These are phyloP conservation scores for Carex cristatella DNA, from an alignment of 176 grass and related monocot species.

Conservation along the genomic window DNA sequence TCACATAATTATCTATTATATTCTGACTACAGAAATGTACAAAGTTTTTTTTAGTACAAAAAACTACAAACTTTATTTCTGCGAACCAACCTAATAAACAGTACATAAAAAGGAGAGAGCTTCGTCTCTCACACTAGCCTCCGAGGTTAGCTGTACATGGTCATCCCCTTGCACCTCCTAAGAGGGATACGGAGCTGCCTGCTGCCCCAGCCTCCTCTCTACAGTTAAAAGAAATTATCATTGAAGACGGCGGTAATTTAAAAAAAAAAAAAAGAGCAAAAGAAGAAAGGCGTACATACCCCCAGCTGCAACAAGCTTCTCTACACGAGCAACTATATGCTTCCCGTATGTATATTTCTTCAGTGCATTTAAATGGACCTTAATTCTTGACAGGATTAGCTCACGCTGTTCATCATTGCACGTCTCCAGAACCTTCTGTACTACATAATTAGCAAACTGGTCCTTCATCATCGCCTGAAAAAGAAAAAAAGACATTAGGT, in stretches of 20 bases:
- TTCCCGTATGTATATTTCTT: constrained; percentile 33
- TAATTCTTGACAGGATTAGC: constrained; percentile 21
- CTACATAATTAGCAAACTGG: constrained; percentile 30
- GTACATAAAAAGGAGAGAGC: constrained; percentile 44
- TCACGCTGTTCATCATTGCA: constrained; percentile 28
- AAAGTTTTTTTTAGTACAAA: constrained; percentile 52
- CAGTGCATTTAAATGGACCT: constrained; percentile 27
- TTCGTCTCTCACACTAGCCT: constrained; percentile 49
- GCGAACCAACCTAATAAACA: constrained; percentile 45
- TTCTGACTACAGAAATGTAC: constrained; percentile 90
- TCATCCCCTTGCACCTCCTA: constrained; percentile 54
- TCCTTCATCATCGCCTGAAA: constrained; percentile 39
- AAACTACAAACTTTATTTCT: constrained; percentile 62
- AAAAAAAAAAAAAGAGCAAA: not conserved
- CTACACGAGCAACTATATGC: constrained; percentile 23
- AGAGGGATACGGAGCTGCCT: constrained; percentile 44
- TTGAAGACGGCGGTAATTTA: not conserved
- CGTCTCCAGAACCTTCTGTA: constrained; percentile 31
- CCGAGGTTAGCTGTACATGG: constrained; percentile 86
- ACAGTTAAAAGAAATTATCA: constrained; percentile 25
- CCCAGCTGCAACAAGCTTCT: constrained; percentile 31
- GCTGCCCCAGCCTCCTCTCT: constrained; percentile 87
- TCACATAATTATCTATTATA: constrained; percentile 43
- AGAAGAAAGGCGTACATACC: not conserved
- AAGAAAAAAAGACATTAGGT: not conserved